These are phyloP conservation scores for Oehlia diaphana DNA, from an alignment of 192 early-diverging fungal genomes.

Conservation along the genomic window DNA sequence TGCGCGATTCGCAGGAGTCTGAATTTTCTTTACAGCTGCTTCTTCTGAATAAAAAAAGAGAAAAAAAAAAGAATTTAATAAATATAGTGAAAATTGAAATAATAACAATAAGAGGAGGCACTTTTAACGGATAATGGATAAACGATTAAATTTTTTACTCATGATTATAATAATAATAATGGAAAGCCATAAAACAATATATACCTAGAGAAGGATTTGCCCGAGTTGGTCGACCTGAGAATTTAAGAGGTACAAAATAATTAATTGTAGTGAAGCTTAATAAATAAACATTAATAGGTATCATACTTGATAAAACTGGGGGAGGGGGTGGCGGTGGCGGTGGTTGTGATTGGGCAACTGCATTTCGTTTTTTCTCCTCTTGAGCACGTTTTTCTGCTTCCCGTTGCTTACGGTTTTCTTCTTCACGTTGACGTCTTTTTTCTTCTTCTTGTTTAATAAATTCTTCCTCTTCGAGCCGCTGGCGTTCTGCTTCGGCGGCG, in stretches of 20 bases:
- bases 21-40: conserved; percentile 23
- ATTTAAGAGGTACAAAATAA: neutral
- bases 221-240: conserved; percentile 15
- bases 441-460: conserved; percentile 17
- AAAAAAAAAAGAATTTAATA: neutral
- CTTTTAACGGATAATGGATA: neutral
- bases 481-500: conserved; percentile 11
- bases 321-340: neutral
- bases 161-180: too few species aligned
- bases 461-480: neutral
- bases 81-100: neutral
- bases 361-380: conserved; percentile 37
- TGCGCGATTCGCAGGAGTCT: conserved; percentile 28
- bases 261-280: neutral
- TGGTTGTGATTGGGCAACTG: conserved; percentile 31
- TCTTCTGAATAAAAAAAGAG: conserved; percentile 4
- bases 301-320: conserved; percentile 16
- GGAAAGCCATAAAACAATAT: neutral
- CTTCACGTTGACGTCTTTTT: conserved; percentile 31
- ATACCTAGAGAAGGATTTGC: conserved; percentile 10
- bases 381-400: conserved; percentile 32
- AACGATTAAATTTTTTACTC: too few species aligned
- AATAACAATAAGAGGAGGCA: too few species aligned
- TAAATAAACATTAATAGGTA: neutral
- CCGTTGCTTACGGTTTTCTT: conserved; percentile 33